Base-by-base conservation (phyloP, 345 rosid genomes). In the Diplotaxis tenuifolia region DNA sequence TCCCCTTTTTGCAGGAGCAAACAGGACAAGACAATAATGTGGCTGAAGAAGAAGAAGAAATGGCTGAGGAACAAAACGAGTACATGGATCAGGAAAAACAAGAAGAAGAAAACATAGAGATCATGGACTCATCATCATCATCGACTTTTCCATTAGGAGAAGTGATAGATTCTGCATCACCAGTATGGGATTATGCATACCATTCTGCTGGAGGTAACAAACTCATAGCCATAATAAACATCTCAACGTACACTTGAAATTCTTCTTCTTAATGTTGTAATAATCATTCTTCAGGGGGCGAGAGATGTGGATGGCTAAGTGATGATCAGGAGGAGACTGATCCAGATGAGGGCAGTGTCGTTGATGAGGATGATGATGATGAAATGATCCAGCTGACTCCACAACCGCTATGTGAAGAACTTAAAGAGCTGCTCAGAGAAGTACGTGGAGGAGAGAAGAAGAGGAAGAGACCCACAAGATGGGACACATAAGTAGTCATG, bases 331-430 rank as follows among this genome's bases (percentile, higher is more conserved):
- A 74, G 49, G 63, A 60, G 2, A 53, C 40, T 6, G 54, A 74
- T 31, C 22, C 59, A 20, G 34, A 69, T 11, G 63, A 78, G 77
- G 32, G 67, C 42, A 36, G 81, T 64, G 79, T 29, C 11, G 79
- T 53, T n/a, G 84, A 72, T 9, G 59, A 4, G 3, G 42, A 36
- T 34, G 49, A 14, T 42, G 50, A 42, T 42, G 50, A 31, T 15
- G 83, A 80, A 18, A 45, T 81, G 29, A 64, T 85, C 31, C 75
- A 71, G 6, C 78, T 86, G 10, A 38, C 61, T 65, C 84, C 86
- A 5, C 78, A 79, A 21, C 81, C 83, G 6, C 77, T 84, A 0
- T 76, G 84, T 10, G 73, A 52, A 49, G 80, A 66, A 67, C 60
- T 84, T 5, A 53, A 55, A 21, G 77, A 70, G 15, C 82, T 78